Conservation (phyloP, 2,329 filamentous ascomycete genomes). For the Byssochlamys sp. region DNA sequence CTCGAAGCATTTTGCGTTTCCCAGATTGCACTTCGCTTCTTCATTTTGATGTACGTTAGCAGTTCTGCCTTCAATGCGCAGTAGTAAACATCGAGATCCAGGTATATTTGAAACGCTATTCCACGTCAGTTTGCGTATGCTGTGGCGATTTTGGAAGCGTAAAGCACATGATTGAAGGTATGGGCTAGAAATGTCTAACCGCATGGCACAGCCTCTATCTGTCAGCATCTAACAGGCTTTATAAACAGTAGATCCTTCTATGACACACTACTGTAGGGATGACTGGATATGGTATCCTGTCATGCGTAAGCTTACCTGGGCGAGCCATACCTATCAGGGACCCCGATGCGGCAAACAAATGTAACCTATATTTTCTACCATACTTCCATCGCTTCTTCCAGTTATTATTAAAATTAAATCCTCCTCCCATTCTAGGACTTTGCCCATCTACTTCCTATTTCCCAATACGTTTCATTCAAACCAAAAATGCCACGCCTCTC, state of each 20-base stretch:
- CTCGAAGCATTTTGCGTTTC: too few relatives aligned
- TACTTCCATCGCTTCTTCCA: not conserved
- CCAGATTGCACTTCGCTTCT: too few relatives aligned
- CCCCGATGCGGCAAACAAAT: not conserved
- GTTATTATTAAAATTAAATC: not conserved
- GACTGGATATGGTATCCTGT: not conserved
- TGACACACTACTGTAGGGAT: not conserved
- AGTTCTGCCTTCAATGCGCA: too few relatives aligned
- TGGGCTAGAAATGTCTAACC: too few relatives aligned
- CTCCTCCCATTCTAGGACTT: not conserved
- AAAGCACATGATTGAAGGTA: too few relatives aligned
- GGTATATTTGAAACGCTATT: too few relatives aligned
- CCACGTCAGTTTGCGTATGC: too few relatives aligned
- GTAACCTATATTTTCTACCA: not conserved
- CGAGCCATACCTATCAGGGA: not conserved
- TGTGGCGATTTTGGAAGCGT: too few relatives aligned
- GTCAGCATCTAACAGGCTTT: not conserved
- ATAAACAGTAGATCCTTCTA: not conserved
- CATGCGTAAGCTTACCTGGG: not conserved
- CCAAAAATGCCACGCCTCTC: constrained; percentile 9
- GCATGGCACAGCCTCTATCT: not conserved
- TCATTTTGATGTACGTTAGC: too few relatives aligned
- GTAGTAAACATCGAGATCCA: too few relatives aligned
- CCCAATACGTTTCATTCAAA: not conserved
- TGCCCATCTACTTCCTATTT: not conserved